Evolutionary conservation across 371 early-diverging fungal species (phyloP).

Genomic region (Phascolomyces articulosus): DNA sequence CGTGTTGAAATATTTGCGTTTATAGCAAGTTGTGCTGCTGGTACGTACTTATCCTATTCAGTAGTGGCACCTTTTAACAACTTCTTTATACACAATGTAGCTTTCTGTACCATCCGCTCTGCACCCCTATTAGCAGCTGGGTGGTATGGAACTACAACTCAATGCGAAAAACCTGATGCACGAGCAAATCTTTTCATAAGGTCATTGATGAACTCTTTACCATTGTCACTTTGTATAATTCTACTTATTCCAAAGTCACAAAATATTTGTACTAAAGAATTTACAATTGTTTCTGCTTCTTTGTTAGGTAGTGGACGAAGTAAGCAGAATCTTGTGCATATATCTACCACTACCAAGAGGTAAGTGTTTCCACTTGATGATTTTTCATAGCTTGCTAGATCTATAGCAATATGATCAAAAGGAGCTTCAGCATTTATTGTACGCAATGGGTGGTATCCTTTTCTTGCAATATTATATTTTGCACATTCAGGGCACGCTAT

Average conservation of each 20-base stretch:
- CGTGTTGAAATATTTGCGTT: slow-evolving; percentile 12
- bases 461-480: slow-evolving; percentile 13
- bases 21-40: slow-evolving; percentile 12
- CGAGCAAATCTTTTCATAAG: slow-evolving; percentile 5
- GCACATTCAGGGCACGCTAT: slow-evolving; percentile 17
- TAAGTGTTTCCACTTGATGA: slow-evolving; percentile 15
- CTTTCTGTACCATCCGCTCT: slow-evolving; percentile 9
- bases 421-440: slow-evolving; percentile 17
- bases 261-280: slow-evolving; percentile 20
- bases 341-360: slow-evolving; percentile 24
- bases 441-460: slow-evolving; percentile 18
- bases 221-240: slow-evolving; percentile 17
- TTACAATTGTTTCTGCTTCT: slow-evolving; percentile 17
- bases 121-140: slow-evolving; percentile 8
- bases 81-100: slow-evolving; percentile 4
- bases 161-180: slow-evolving; percentile 8
- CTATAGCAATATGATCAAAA: slow-evolving; percentile 19
- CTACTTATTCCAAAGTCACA: slow-evolving; percentile 25
- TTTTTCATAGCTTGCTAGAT: slow-evolving; percentile 12
- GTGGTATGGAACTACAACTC: background rate
- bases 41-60: slow-evolving; percentile 15
- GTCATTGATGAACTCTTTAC: slow-evolving; percentile 24
- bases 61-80: slow-evolving; percentile 6
- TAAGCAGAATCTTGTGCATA: slow-evolving; percentile 27
- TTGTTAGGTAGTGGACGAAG: slow-evolving; percentile 11